Evolutionary conservation across 73 alveolate species (phyloP).

Genomic region (Paramecium primaurelia): DNA sequence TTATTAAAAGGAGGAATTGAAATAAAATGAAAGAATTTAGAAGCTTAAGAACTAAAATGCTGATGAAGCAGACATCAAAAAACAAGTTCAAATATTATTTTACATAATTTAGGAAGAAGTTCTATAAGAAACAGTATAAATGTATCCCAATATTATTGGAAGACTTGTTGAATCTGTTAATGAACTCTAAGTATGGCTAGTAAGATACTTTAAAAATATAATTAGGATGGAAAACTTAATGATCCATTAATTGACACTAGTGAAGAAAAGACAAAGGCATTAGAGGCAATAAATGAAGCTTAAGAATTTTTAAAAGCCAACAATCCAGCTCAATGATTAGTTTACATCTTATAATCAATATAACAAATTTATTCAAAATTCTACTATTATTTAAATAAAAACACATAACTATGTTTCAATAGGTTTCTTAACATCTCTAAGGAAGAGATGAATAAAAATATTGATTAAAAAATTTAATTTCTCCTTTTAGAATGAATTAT

Average conservation of each 20-base stretch:
- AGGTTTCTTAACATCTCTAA: background rate
- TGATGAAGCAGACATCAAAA: constrained; percentile 43
- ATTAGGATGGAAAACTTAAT: constrained; percentile 19
- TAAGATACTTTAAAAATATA: background rate
- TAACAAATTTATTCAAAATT: background rate
- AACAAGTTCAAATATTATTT: background rate
- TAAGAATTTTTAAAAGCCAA: background rate
- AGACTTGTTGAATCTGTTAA: constrained; percentile 39
- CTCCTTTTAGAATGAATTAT: background rate
- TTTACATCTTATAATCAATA: background rate
- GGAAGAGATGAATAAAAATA: too few species aligned
- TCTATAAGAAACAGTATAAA: constrained; percentile 30
- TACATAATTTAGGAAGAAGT: constrained; percentile 29
- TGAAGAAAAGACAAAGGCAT: constrained; percentile 23
- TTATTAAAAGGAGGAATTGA: constrained; percentile 1
- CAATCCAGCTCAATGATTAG: constrained; percentile 46
- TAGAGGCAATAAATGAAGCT: background rate
- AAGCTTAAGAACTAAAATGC: background rate
- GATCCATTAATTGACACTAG: constrained; percentile 21
- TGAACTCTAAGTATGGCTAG: constrained; percentile 20
- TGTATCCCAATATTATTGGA: constrained; percentile 45
- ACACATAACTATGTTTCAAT: too few species aligned
- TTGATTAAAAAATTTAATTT: background rate
- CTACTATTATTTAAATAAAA: background rate
- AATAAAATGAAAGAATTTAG: constrained; percentile 20